Conservation (phyloP, 1,284 basidiomycete genomes). For the Puccinia brachypodii region DNA sequence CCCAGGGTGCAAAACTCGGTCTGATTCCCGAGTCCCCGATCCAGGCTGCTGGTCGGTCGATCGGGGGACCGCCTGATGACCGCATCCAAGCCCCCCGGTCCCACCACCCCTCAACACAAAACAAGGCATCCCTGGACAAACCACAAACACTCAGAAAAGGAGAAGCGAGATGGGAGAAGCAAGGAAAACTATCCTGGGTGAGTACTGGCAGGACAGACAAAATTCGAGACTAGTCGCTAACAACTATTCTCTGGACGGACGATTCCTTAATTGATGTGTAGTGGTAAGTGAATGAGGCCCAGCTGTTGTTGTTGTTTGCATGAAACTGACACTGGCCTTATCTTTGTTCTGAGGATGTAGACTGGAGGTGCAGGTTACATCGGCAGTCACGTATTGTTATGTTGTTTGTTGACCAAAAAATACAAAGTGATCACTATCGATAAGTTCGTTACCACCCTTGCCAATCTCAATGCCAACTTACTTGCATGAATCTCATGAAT, state of each 20-base stretch:
- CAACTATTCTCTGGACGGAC: background rate
- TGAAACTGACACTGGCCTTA: background rate
- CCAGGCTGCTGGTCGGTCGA: too few species aligned
- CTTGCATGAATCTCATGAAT: too few species aligned
- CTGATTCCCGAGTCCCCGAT: too few species aligned
- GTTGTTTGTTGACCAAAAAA: slow-evolving; percentile 77
- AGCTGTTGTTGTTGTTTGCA: background rate
- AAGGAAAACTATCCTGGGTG: slow-evolving; percentile 43
- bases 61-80: too few species aligned
- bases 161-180: background rate
- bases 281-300: slow-evolving; percentile 7
- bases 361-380: slow-evolving; percentile 83
- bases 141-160: too few species aligned
- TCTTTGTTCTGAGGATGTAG: background rate
- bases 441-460: slow-evolving; percentile 60
- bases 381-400: slow-evolving; percentile 84
- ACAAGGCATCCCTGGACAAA: too few species aligned
- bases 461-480: background rate
- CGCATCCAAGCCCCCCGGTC: too few species aligned
- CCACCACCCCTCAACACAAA: too few species aligned
- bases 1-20: too few species aligned
- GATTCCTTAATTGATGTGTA: slow-evolving; percentile 10
- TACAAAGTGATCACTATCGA: slow-evolving; percentile 92
- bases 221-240: background rate
- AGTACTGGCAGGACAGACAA: background rate